Conservation (phyloP, 2,329 filamentous ascomycete genomes). For the Stagonosporopsis chrysanthemi region DNA sequence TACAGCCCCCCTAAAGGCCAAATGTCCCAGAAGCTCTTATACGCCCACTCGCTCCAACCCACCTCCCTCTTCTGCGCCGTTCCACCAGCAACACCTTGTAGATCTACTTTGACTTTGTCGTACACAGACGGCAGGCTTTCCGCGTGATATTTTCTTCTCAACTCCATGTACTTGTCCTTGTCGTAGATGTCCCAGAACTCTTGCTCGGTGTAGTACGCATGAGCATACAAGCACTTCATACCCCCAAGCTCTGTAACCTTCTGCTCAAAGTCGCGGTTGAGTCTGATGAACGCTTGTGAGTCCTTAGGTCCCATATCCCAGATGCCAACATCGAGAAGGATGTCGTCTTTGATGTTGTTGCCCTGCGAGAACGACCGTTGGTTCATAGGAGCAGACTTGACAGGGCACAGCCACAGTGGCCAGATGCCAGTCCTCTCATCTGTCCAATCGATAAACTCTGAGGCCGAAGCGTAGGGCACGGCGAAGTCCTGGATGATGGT, state of each 20-base stretch:
- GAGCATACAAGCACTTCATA: constrained; percentile 88
- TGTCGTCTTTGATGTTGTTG: constrained; percentile 37
- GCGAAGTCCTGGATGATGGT: constrained; percentile 71
- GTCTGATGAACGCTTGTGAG: constrained; percentile 65
- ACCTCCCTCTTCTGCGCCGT: constrained; percentile 15
- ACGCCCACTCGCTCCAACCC: constrained; percentile 41
- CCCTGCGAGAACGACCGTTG: constrained; percentile 43
- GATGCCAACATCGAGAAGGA: constrained; percentile 62
- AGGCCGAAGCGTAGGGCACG: constrained; percentile 61
- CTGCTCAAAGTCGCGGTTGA: constrained; percentile 75
- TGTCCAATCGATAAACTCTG: constrained; percentile 63
- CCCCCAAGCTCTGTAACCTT: constrained; percentile 75
- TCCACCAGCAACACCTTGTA: constrained; percentile 45
- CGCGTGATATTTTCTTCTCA: constrained; percentile 71
- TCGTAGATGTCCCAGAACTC: constrained; percentile 75
- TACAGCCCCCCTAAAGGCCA: constrained; percentile 52
- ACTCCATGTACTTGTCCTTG: constrained; percentile 65
- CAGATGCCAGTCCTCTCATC: constrained; percentile 59
- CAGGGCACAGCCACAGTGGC: constrained; percentile 68
- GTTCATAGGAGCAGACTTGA: constrained; percentile 37
- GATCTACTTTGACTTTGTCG: constrained; percentile 66
- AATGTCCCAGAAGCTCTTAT: constrained; percentile 39
- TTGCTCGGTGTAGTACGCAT: constrained; percentile 78
- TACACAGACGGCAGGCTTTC: constrained; percentile 71
- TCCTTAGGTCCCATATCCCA: constrained; percentile 77